Evolutionary conservation across 1,284 basidiomycete genomes (phyloP).

Genomic region (Sporisorium scitamineum): DNA sequence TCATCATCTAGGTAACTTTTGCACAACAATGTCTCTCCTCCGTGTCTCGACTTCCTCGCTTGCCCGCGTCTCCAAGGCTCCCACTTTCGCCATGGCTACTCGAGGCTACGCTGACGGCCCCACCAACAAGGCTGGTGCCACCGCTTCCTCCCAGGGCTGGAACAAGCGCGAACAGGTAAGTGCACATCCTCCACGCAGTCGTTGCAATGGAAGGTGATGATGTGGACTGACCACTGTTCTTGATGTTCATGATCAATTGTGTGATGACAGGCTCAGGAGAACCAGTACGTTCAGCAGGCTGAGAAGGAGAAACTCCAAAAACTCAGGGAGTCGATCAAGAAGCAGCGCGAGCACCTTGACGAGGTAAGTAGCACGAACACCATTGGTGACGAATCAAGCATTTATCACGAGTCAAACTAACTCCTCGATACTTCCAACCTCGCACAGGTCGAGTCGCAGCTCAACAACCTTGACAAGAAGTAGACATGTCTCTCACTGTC

Average conservation of each 20-base stretch:
- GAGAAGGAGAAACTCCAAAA: slow-evolving; percentile 65
- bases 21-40: slow-evolving; percentile 48
- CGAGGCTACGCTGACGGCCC: slow-evolving; percentile 57
- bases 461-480: slow-evolving; percentile 58
- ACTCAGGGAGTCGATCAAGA: slow-evolving; percentile 55
- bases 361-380: slow-evolving; percentile 37
- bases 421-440: not conserved
- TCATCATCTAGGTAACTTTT: slow-evolving; percentile 2
- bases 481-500: slow-evolving; percentile 8
- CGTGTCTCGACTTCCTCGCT: slow-evolving; percentile 45
- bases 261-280: slow-evolving; percentile 48
- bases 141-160: slow-evolving; percentile 54
- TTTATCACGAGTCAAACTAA: not conserved
- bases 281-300: slow-evolving; percentile 58
- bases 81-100: slow-evolving; percentile 48
- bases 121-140: slow-evolving; percentile 52
- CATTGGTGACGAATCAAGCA: not conserved
- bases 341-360: slow-evolving; percentile 59
- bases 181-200: not conserved
- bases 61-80: slow-evolving; percentile 43
- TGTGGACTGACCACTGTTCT: not conserved
- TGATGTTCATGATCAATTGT: not conserved
- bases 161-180: slow-evolving; percentile 59
- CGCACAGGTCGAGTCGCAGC: slow-evolving; percentile 46
- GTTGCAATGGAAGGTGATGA: not conserved